Evolutionary conservation across 2,329 filamentous ascomycete species (phyloP), one percentile per base, ranked within the genome.

Genomic region (Daldinia sp.): DNA sequence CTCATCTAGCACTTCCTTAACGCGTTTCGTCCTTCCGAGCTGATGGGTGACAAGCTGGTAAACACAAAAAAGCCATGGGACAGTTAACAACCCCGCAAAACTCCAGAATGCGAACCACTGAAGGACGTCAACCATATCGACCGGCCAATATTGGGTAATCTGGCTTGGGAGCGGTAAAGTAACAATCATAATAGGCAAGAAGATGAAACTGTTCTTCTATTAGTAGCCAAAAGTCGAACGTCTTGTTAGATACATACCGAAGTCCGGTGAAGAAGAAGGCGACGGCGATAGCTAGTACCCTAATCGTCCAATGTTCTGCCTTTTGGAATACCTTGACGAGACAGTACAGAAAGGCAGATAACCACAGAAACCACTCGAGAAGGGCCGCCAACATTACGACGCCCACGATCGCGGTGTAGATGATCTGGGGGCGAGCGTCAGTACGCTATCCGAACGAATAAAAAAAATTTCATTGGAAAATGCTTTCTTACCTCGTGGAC

Each of bases 61-160:
- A 58, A 98, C 86, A 77, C 94, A 97, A 73, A 97, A 91, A 3
- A 97, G 84, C 93, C 93, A 97, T 0, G 95, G 95, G 1, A 97
- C 83, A 0, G 91, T 93, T 60, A 99, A 80, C 8, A 98, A 86
- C 66, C 87, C 87, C 0, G 94, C 90, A 70, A 98, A 98, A 25
- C 90, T 89, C 89, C 92, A 97, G 77, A 98, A 98, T 3, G 93
- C 94, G 73, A 98, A 97, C 91, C 93, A 96, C 75, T 97, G 94
- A 11, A 98, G 83, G 47, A 91, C 83, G 1, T 75, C 77, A 37
- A 95, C 90, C 82, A 95, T 86, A 1, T 77, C 55, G 2, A 75
- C 57, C 0, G 94, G 94, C 79, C 94, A 96, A 70, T 91, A 85
- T 62, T 85, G 82, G 6, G 89, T 89, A 45, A 97, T 82, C 61